These are phyloP conservation scores for Ganoderma boninense DNA, from an alignment of 1,284 basidiomycete genomes.

Conservation along the genomic window DNA sequence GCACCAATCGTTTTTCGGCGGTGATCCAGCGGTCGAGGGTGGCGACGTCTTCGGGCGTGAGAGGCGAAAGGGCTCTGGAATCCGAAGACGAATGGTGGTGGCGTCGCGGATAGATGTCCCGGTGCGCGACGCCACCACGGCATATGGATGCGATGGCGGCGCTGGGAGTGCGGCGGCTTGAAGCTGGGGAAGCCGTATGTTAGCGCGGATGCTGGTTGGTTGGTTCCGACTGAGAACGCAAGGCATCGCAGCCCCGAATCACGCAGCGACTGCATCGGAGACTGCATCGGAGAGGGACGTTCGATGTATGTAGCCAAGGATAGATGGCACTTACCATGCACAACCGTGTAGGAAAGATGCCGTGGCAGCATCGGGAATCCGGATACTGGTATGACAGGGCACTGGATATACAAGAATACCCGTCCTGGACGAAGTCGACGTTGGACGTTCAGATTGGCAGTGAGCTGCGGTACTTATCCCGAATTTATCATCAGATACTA, in stretches of 20 bases:
- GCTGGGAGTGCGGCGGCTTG: constrained; percentile 30
- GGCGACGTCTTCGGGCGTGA: constrained; percentile 27
- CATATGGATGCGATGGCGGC: constrained; percentile 10
- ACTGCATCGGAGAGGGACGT: constrained; percentile 12
- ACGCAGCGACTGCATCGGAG: too few species aligned
- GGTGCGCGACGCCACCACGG: constrained; percentile 27
- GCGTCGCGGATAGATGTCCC: constrained; percentile 23
- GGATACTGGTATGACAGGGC: constrained; percentile 21
- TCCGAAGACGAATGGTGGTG: constrained; percentile 27
- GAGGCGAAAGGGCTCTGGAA: constrained; percentile 20
- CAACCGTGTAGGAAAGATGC: constrained; percentile 15
- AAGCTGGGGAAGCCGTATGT: constrained; percentile 25
- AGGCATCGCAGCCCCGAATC: constrained; percentile 2
- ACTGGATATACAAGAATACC: constrained; percentile 1
- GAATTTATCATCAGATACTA: constrained; percentile 6
- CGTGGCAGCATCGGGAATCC: constrained; percentile 28
- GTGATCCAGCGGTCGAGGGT: constrained; percentile 62
- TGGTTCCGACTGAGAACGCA: constrained; percentile 23
- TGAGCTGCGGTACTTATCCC: constrained; percentile 13
- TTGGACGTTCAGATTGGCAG: constrained; percentile 2
- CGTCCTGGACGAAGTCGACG: neutral
- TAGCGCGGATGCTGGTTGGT: constrained; percentile 15
- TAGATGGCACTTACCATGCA: constrained; percentile 22
- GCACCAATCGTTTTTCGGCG: constrained; percentile 49
- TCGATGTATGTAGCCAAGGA: neutral